Percentiles rank a stretch among this genome's conserved stretches.
These are phyloP conservation scores for Sclerotinia sclerotiorum DNA, from an alignment of 2,329 filamentous ascomycete species.

Conservation along the genomic window DNA sequence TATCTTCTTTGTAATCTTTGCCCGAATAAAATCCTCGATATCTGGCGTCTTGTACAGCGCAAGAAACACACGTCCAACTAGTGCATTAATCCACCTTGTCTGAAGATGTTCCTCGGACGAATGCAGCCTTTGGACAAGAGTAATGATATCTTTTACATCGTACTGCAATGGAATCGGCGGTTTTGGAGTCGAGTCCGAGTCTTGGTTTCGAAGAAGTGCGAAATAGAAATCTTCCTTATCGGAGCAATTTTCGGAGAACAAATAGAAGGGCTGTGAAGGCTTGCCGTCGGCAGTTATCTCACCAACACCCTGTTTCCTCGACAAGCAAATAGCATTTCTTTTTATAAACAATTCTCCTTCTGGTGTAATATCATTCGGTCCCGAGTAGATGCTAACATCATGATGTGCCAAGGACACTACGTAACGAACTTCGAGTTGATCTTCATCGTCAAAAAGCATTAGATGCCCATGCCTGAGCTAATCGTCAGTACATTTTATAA, in stretches of 20 bases:
- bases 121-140: conserved; percentile 85
- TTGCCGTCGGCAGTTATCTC: conserved; percentile 57
- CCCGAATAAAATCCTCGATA: conserved; percentile 73
- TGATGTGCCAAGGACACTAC: conserved; percentile 92
- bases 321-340: conserved; percentile 80
- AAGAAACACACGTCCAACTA: conserved; percentile 85
- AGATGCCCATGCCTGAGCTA: conserved; percentile 77
- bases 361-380: conserved; percentile 67
- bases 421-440: conserved; percentile 93
- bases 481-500: conserved; percentile 3
- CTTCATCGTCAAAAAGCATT: conserved; percentile 95
- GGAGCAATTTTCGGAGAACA: conserved; percentile 93
- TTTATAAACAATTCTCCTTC: conserved; percentile 97
- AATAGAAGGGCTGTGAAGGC: conserved; percentile 78
- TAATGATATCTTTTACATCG: conserved; percentile 82
- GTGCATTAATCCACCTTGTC: conserved; percentile 89
- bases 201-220: conserved; percentile 80
- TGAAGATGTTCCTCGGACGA: conserved; percentile 88
- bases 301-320: conserved; percentile 58
- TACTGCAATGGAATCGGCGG: conserved; percentile 73
- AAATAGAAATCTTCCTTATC: conserved; percentile 99
- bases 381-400: conserved; percentile 79
- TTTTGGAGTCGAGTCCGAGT: conserved; percentile 59
- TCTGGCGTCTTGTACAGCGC: conserved; percentile 82
- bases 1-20: conserved; percentile 95